Percentiles rank a stretch among this genome's conserved stretches.
Evolutionary conservation across 805 yeast genomes (phyloP).

Genomic region (Millerozyma miso): DNA sequence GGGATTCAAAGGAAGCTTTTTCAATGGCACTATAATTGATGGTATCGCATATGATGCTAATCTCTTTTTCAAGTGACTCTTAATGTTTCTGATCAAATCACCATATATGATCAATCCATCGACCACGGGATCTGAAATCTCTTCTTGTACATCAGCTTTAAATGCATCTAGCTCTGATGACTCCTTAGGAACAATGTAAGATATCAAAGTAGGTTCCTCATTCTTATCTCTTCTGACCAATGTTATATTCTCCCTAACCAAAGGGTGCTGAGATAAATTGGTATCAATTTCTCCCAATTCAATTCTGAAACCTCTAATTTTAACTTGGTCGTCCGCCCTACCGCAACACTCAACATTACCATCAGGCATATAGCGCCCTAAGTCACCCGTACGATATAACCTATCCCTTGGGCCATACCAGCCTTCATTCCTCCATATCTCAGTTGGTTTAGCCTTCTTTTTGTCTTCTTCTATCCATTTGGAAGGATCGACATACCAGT

Average conservation of each 20-base stretch:
- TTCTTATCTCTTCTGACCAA: constrained; percentile 87
- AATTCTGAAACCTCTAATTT: constrained; percentile 96
- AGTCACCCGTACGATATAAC: constrained; percentile 93
- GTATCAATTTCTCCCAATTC: constrained; percentile 98
- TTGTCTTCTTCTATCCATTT: constrained; percentile 61
- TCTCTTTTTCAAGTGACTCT: constrained; percentile 73
- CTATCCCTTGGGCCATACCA: constrained; percentile 97
- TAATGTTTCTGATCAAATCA: constrained; percentile 74
- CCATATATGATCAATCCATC: constrained; percentile 74
- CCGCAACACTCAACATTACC: constrained; percentile 99
- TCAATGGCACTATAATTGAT: constrained; percentile 81
- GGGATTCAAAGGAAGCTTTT: constrained; percentile 87
- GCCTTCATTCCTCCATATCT: constrained; percentile 64
- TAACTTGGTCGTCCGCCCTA: constrained; percentile 98
- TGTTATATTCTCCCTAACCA: constrained; percentile 89
- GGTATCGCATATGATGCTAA: constrained; percentile 94
- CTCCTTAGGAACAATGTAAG: constrained; percentile 80
- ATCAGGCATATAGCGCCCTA: constrained; percentile 94
- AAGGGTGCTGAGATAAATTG: constrained; percentile 88
- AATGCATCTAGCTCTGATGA: constrained; percentile 42
- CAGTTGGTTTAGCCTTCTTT: constrained; percentile 35
- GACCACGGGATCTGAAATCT: constrained; percentile 61
- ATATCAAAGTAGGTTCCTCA: constrained; percentile 86
- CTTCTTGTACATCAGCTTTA: constrained; percentile 47
- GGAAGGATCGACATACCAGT: constrained; percentile 78